Percentiles rank a stretch among this genome's conserved stretches.
Evolutionary conservation across 2,329 filamentous ascomycete genomes (phyloP).

Genomic region (Daldinia sp.): DNA sequence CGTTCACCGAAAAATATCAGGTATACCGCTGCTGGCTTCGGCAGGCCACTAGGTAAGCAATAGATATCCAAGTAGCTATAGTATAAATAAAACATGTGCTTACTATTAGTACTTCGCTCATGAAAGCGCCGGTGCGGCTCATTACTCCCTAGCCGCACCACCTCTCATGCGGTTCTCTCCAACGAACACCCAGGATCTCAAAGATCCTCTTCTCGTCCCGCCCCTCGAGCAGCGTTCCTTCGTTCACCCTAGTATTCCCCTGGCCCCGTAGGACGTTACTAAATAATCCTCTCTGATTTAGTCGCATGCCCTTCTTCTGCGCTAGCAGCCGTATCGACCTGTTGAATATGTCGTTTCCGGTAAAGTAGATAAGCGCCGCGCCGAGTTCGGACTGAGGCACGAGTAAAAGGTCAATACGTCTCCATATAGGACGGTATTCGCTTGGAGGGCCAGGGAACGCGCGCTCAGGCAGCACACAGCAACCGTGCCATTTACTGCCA

Average conservation of each 20-base stretch:
- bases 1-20: background rate
- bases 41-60: background rate
- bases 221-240: conserved; percentile 79
- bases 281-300: conserved; percentile 88
- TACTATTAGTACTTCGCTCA: background rate
- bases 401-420: conserved; percentile 85
- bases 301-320: conserved; percentile 81
- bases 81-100: background rate
- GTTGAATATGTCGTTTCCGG: conserved; percentile 95
- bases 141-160: conserved; percentile 64
- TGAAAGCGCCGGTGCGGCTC: background rate
- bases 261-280: conserved; percentile 73
- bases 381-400: conserved; percentile 85
- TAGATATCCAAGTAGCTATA: background rate
- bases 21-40: background rate
- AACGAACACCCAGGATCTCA: conserved; percentile 83
- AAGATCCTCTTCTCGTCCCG: conserved; percentile 84
- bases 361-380: conserved; percentile 93
- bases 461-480: conserved; percentile 73
- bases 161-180: conserved; percentile 80
- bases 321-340: conserved; percentile 84
- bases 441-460: conserved; percentile 46
- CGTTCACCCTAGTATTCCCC: conserved; percentile 69
- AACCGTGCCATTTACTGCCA: conserved; percentile 90
- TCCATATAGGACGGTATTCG: conserved; percentile 69